phyloP scores from a whole-genome alignment of 768 basidiomycete genomes.

The Epithele typhae region DNA sequence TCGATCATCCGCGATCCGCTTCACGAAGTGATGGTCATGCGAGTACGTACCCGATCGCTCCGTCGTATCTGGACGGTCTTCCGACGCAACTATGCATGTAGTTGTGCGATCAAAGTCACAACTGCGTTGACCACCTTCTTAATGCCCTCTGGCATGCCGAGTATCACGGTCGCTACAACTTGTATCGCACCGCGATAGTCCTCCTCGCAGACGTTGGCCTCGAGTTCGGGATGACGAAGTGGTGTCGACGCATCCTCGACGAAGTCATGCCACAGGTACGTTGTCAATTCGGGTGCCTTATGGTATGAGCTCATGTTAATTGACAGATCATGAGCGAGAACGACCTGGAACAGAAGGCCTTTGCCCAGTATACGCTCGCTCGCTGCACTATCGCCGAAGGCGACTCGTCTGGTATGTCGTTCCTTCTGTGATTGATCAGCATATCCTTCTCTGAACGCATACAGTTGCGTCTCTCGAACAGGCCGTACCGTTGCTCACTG shows the following conservation, averaged over 20 bases:
- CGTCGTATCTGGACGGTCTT: background rate
- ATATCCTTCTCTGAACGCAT: background rate
- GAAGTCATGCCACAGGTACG: conserved; percentile 80
- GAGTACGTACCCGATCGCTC: conserved; percentile 24
- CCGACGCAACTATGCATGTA: conserved; percentile 25
- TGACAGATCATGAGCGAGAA: conserved; percentile 62
- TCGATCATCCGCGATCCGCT: conserved; percentile 39
- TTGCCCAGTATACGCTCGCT: conserved; percentile 69
- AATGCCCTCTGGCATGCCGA: conserved; percentile 77
- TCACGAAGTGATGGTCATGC: conserved; percentile 38
- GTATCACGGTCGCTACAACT: conserved; percentile 61
- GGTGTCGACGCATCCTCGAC: conserved; percentile 60
- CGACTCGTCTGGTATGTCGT: conserved; percentile 39
- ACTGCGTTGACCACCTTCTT: conserved; percentile 61
- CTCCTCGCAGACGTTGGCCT: conserved; percentile 75
- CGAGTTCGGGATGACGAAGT: conserved; percentile 71
- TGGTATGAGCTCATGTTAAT: too few species aligned
- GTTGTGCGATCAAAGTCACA: conserved; percentile 61
- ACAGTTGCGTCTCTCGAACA: conserved; percentile 39
- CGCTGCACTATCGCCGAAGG: conserved; percentile 67
- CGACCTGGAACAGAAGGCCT: conserved; percentile 72
- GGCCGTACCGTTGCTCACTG: conserved; percentile 56
- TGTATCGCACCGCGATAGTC: conserved; percentile 66
- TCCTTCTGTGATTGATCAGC: background rate
- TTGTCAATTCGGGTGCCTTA: too few species aligned